Base-by-base conservation (phyloP, 2,329 filamentous ascomycete species). In the Fusarium caatingaense region DNA sequence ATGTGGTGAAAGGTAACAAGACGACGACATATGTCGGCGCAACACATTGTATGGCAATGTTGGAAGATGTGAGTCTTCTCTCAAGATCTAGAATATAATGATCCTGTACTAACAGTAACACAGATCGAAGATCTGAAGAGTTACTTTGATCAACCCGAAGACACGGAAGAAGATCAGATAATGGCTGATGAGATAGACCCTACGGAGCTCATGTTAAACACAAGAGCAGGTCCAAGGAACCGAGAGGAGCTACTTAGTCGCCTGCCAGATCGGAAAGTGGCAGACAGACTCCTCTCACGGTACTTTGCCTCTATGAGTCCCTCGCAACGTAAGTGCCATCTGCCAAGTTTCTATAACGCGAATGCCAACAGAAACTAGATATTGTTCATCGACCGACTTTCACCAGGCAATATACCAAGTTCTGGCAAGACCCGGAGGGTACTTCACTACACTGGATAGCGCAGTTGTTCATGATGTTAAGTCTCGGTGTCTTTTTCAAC, bases 81-180 rank as follows among this genome's bases (percentile, higher is more conserved):
- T 8, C 27, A n/a, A 6, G 13, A 13, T 11, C 10, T 30, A 6
- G 3, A 15, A 30, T 12, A 44, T 6, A 1, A 4, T 25, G 25
- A 3, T 12, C 10, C 6, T 5, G n/a, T 34, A 30, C 55, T 74
- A 21, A 76, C 56, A 15, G 5, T 18, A 20, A 30, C 13, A 11
- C 70, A 89, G 85, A 88, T 89, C 49, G 86, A 89, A 72, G 86
- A 89, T 59, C 78, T 89, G 11, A 88, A 88, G 75, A 81, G 79
- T 58, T 89, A 87, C 68, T 88, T 89, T 73, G 84, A 87, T 25
- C 83, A 87, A 30, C 76, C 82, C 1, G 79, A 83, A 8, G 78
- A 80, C 5, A 66, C 66, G 2, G 79, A 79, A 0, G 79, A 80
- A 4, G 78, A 79, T 12, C 75, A 76, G 18, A 73, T 78, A 23